Conservation (phyloP, 495 filamentous ascomycete species). For the Xylaria longipes region DNA sequence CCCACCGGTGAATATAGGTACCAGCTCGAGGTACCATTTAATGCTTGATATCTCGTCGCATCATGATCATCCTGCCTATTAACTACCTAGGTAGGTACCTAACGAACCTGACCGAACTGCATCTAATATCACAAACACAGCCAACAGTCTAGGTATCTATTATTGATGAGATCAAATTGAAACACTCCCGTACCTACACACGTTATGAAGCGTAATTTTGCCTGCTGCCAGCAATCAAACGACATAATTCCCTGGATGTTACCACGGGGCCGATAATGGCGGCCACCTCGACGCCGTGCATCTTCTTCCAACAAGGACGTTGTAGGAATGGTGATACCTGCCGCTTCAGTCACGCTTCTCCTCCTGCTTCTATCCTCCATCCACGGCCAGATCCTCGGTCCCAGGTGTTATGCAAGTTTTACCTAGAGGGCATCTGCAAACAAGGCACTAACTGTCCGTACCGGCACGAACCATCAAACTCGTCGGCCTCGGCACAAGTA, state of each 20-base stretch:
- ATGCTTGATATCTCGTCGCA: too few species aligned
- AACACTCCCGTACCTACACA: neutral
- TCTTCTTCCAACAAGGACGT: constrained; percentile 15
- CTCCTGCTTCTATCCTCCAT: neutral
- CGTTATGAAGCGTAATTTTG: neutral
- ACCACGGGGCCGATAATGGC: neutral
- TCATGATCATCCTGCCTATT: too few species aligned
- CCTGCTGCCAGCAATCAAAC: neutral
- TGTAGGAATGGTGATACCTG: constrained; percentile 18
- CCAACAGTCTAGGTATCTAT: neutral
- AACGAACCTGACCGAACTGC: too few species aligned
- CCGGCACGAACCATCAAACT: neutral
- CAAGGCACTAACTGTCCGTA: constrained; percentile 4
- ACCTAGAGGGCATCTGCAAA: constrained; percentile 3
- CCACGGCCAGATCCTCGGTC: constrained; percentile 19
- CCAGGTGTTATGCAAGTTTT: constrained; percentile 29
- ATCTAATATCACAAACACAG: too few species aligned
- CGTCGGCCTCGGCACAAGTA: neutral
- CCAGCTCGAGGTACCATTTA: too few species aligned
- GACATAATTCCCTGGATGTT: neutral
- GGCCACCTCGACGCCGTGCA: constrained; percentile 12
- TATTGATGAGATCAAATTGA: neutral
- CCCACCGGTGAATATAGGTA: too few species aligned
- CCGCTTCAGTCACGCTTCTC: constrained; percentile 10
- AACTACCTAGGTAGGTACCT: too few species aligned